phyloP scores from a whole-genome alignment of 441 rosid genomes.

The Biscutella laevigata region DNA sequence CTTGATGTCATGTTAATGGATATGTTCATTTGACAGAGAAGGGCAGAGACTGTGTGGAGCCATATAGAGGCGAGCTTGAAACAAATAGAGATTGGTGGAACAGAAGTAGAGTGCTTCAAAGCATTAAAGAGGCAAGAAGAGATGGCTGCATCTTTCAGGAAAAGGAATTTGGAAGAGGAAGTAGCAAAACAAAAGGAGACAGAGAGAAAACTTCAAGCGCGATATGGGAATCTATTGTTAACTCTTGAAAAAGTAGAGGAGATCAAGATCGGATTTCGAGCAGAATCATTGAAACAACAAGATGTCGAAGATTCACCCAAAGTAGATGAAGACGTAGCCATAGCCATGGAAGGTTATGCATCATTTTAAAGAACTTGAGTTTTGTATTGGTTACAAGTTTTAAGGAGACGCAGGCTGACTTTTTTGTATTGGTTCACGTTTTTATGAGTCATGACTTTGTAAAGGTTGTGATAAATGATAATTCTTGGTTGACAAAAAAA shows the following conservation, averaged over 20 bases:
- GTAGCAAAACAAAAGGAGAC: constrained; percentile 84
- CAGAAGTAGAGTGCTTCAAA: constrained; percentile 85
- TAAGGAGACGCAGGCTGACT: constrained; percentile 9
- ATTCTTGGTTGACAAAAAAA: too few species aligned
- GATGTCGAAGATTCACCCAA: constrained; percentile 19
- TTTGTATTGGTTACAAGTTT: constrained; percentile 22
- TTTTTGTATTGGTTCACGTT: constrained; percentile 11
- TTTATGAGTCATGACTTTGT: constrained; percentile 11
- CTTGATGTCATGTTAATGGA: constrained; percentile 3
- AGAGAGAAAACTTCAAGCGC: constrained; percentile 60
- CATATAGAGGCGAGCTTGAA: constrained; percentile 68
- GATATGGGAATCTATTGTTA: constrained; percentile 58
- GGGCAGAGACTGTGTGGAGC: constrained; percentile 65
- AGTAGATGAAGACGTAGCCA: too few species aligned
- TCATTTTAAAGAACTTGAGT: constrained; percentile 10
- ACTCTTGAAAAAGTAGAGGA: constrained; percentile 50
- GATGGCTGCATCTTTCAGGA: constrained; percentile 72
- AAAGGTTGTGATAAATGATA: constrained; percentile 20
- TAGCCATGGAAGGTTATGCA: constrained; percentile 23
- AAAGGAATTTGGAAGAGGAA: constrained; percentile 72
- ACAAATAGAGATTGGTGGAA: constrained; percentile 80
- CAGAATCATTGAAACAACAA: constrained; percentile 42
- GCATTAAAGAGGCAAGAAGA: constrained; percentile 91
- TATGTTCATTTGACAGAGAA: constrained; percentile 39
- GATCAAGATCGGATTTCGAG: constrained; percentile 34